Conservation (phyloP, 805 yeast species). For the Nakazawaea populi region DNA sequence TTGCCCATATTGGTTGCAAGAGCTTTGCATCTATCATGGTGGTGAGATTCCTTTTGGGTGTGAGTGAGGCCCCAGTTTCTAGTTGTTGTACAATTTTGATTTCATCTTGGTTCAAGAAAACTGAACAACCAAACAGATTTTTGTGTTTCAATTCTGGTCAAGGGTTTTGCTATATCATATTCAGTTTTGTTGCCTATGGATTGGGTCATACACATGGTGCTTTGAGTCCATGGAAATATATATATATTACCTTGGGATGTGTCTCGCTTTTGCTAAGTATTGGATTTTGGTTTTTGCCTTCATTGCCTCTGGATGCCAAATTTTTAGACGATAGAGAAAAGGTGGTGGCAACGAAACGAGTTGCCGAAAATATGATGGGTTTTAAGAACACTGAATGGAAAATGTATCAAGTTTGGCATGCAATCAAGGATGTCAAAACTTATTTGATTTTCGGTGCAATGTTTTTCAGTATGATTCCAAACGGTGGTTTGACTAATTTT, state of each 20-base stretch:
- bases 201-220: constrained; percentile 23
- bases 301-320: constrained; percentile 20
- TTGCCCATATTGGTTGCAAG: constrained; percentile 27
- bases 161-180: constrained; percentile 24
- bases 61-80: constrained; percentile 29
- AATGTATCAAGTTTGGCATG: constrained; percentile 17
- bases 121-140: constrained; percentile 26
- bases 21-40: constrained; percentile 29
- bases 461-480: constrained; percentile 22
- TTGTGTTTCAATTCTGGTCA: constrained; percentile 21
- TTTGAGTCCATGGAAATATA: constrained; percentile 15
- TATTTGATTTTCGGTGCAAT: constrained; percentile 17
- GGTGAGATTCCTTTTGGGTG: constrained; percentile 28
- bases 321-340: constrained; percentile 22
- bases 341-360: constrained; percentile 19
- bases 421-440: constrained; percentile 18
- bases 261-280: constrained; percentile 19
- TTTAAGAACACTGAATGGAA: constrained; percentile 23
- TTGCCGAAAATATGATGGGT: constrained; percentile 24
- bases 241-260: constrained; percentile 21
- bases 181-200: constrained; percentile 22
- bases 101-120: constrained; percentile 25
- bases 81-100: constrained; percentile 25
- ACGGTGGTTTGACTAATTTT: constrained; percentile 24
- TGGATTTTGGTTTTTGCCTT: constrained; percentile 20